Evolutionary conservation across 148 eudicot species (phyloP).

Genomic region (Fallopia convolvulus): DNA sequence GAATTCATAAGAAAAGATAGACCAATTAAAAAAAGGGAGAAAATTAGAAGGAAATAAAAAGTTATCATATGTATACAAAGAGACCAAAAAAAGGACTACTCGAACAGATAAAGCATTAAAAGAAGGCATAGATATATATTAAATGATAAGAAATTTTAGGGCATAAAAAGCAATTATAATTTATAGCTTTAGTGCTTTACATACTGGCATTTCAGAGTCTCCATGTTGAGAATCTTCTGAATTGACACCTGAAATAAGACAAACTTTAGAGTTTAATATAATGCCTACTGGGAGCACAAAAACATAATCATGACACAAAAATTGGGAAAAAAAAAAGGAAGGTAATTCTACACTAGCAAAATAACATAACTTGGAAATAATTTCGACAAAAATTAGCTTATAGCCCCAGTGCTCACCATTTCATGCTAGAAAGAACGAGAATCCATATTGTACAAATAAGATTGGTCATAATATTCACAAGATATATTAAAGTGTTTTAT

Average conservation of each 20-base stretch:
- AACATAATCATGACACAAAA: background rate
- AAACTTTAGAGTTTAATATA: background rate
- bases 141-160: background rate
- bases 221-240: conserved; percentile 96
- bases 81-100: background rate
- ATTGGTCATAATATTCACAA: background rate
- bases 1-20: background rate
- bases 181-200: conserved; percentile 15
- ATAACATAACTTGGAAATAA: background rate
- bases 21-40: background rate
- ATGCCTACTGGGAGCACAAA: background rate
- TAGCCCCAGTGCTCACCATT: background rate
- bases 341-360: background rate
- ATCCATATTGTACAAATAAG: background rate
- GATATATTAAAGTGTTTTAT: background rate
- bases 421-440: background rate
- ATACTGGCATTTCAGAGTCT: conserved; percentile 85
- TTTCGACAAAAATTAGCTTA: background rate
- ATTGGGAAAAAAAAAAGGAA: background rate
- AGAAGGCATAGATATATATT: background rate
- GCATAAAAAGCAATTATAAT: background rate
- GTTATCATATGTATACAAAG: background rate
- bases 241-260: conserved; percentile 54
- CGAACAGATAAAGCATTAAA: background rate
- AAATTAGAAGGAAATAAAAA: background rate